Conservation (phyloP, 1,284 basidiomycete genomes). For the Exsudoporus floridanus region DNA sequence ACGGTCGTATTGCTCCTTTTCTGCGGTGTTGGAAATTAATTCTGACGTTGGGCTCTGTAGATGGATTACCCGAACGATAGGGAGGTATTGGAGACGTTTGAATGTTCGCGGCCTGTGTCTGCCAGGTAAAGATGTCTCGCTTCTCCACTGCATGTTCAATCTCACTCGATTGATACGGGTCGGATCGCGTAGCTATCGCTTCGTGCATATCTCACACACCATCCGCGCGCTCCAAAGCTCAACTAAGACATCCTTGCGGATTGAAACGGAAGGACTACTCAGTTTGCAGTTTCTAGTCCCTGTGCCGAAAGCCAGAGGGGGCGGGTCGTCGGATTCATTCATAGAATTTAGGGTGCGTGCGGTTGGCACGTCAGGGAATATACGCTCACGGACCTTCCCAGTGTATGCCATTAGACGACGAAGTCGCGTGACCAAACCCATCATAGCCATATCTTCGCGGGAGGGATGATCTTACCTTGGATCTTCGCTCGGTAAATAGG, state of each 20-base stretch:
- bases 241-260: conserved; percentile 82
- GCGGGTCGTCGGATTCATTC: conserved; percentile 58
- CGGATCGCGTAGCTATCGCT: conserved; percentile 66
- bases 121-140: conserved; percentile 57
- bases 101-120: conserved; percentile 65
- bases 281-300: conserved; percentile 88
- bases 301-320: conserved; percentile 46
- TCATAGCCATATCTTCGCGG: not conserved
- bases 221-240: conserved; percentile 75
- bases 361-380: not conserved
- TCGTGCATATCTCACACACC: conserved; percentile 68
- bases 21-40: not conserved
- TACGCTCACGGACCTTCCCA: conserved; percentile 20
- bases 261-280: conserved; percentile 76
- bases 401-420: conserved; percentile 36
- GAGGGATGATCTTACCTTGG: not conserved
- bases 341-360: conserved; percentile 79
- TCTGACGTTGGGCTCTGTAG: conserved; percentile 40
- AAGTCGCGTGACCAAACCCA: conserved; percentile 15
- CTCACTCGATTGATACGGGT: not conserved
- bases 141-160: not conserved
- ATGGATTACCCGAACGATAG: conserved; percentile 92
- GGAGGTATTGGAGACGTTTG: conserved; percentile 86
- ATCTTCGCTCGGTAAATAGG: not conserved
- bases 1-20: not conserved